These are phyloP conservation scores for Neurospora sp. DNA, from an alignment of 495 filamentous ascomycete species.

Conservation along the genomic window DNA sequence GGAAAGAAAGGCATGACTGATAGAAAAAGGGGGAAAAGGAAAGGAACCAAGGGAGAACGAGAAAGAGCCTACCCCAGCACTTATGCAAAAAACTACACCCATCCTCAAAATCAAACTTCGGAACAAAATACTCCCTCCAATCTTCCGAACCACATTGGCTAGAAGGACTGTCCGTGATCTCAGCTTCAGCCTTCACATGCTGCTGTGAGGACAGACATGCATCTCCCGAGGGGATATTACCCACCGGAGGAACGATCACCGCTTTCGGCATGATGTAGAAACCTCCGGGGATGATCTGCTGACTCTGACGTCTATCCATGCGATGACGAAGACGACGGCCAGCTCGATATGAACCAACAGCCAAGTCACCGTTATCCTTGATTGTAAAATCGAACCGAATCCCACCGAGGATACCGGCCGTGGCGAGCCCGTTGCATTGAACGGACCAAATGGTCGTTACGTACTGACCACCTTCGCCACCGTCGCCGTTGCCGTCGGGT, in stretches of 20 bases:
- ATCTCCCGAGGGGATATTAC: background rate
- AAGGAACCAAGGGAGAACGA: background rate
- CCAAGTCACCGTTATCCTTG: background rate
- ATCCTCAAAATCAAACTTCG: conserved; percentile 5
- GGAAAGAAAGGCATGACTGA: background rate
- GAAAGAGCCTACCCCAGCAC: background rate
- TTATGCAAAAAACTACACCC: background rate
- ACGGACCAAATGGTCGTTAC: conserved; percentile 8
- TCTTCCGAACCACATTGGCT: conserved; percentile 7
- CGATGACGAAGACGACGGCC: background rate
- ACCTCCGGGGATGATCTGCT: conserved; percentile 2
- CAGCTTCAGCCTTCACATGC: background rate
- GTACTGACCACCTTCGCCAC: background rate
- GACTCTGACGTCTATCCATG: background rate
- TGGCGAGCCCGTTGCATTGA: conserved; percentile 1
- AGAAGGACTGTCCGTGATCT: background rate
- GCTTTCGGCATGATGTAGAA: conserved; percentile 5
- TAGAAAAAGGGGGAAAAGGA: background rate
- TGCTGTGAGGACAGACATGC: background rate
- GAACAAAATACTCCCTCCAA: conserved; percentile 2
- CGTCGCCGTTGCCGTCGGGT: background rate
- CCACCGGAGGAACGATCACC: background rate
- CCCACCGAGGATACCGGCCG: conserved; percentile 7
- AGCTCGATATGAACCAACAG: background rate
- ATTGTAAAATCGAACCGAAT: conserved; percentile 1